Conservation (phyloP, 352 stramenopile species). For the Phytophthora kernoviae region DNA sequence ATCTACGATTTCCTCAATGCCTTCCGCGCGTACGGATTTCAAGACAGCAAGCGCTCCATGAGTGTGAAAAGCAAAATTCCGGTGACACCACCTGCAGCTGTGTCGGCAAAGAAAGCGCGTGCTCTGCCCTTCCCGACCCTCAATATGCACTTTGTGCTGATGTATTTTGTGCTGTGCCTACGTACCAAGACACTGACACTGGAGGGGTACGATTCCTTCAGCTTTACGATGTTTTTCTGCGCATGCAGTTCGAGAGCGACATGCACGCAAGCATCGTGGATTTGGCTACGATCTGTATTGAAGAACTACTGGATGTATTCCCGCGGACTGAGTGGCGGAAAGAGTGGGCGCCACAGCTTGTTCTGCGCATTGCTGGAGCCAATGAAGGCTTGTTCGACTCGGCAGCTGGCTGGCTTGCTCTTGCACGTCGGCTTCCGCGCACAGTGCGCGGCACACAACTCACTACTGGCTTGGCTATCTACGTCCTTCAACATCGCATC, state of each 20-base stretch:
- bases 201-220: constrained; percentile 81
- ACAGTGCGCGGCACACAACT: constrained; percentile 78
- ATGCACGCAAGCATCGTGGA: constrained; percentile 82
- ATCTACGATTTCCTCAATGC: constrained; percentile 81
- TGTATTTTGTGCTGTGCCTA: constrained; percentile 76
- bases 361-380: constrained; percentile 76
- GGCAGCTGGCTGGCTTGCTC: constrained; percentile 69
- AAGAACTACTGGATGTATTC: constrained; percentile 82
- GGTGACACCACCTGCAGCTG: constrained; percentile 24
- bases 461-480: constrained; percentile 75
- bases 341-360: constrained; percentile 76
- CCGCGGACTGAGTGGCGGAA: constrained; percentile 67
- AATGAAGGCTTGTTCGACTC: constrained; percentile 86
- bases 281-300: constrained; percentile 77
- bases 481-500: constrained; percentile 83
- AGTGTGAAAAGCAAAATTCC: constrained; percentile 79
- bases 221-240: constrained; percentile 88
- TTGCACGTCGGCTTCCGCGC: constrained; percentile 72
- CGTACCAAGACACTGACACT: constrained; percentile 65
- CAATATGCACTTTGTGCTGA: constrained; percentile 85
- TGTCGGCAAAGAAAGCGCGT: constrained; percentile 20
- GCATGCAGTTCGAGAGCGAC: constrained; percentile 82
- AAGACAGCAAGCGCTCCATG: constrained; percentile 86
- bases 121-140: constrained; percentile 65
- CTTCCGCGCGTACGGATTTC: constrained; percentile 81